Evolutionary conservation across 176 grass and related monocot genomes (phyloP).

Genomic region (Oryza meridionalis): DNA sequence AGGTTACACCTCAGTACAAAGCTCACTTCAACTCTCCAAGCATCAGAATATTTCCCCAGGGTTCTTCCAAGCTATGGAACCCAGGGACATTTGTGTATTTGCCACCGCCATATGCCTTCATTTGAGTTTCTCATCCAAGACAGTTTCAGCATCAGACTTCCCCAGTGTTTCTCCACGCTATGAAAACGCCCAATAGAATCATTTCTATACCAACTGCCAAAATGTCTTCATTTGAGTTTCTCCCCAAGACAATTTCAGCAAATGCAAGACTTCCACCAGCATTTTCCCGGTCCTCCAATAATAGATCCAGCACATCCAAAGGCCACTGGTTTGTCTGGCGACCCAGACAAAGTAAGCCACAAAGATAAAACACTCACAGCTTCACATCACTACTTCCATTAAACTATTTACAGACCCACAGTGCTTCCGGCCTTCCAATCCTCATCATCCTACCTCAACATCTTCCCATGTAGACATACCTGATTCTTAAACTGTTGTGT

Average conservation of each 20-base stretch:
- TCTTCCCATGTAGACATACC: too few species aligned
- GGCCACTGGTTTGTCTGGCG: not conserved
- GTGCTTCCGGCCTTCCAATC: not conserved
- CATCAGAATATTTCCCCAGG: too few species aligned
- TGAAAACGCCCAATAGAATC: too few species aligned
- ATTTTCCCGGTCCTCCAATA: not conserved
- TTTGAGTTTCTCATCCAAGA: too few species aligned
- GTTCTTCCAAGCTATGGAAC: too few species aligned
- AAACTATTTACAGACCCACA: not conserved
- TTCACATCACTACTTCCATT: not conserved
- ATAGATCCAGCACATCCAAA: not conserved
- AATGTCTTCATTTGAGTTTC: not conserved
- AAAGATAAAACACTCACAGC: not conserved
- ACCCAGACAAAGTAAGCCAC: not conserved
- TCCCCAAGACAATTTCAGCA: too few species aligned
- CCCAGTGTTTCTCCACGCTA: too few species aligned
- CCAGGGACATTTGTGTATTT: too few species aligned
- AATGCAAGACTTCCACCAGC: not conserved
- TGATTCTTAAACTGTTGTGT: constrained; percentile 5
- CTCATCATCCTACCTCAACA: not conserved
- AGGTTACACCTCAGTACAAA: too few species aligned
- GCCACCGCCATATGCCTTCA: too few species aligned
- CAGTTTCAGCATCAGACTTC: too few species aligned
- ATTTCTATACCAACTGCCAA: not conserved
- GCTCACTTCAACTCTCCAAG: too few species aligned